Percentiles rank a stretch among this genome's conserved stretches.
Evolutionary conservation across 495 filamentous ascomycete genomes (phyloP).

Genomic region (Penicillium alfredii): DNA sequence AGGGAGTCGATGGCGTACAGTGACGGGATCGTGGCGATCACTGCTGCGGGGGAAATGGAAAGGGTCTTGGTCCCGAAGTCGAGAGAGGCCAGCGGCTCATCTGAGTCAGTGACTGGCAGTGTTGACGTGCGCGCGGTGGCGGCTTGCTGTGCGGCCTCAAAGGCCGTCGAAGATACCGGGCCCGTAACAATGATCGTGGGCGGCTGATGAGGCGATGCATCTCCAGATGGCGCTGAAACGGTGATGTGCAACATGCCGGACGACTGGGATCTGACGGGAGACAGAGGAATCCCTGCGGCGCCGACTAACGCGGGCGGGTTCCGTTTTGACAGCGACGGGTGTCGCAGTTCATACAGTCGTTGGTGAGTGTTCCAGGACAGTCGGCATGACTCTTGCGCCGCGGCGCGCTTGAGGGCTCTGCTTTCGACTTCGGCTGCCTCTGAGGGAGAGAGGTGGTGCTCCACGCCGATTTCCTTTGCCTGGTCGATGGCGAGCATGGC

Average conservation of each 20-base stretch:
- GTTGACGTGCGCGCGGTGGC: constrained; percentile 40
- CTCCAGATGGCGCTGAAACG: constrained; percentile 31
- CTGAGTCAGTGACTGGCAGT: constrained; percentile 34
- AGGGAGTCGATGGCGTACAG: constrained; percentile 73
- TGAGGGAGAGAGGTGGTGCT: constrained; percentile 35
- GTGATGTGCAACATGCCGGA: constrained; percentile 36
- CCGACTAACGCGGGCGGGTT: constrained; percentile 46
- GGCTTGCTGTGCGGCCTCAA: constrained; percentile 34
- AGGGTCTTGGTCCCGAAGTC: constrained; percentile 45
- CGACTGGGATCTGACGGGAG: constrained; percentile 43
- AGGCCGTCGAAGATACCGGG: constrained; percentile 28
- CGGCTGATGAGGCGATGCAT: constrained; percentile 22
- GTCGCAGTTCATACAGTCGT: constrained; percentile 62
- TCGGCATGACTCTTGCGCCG: constrained; percentile 64
- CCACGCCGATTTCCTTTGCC: constrained; percentile 40
- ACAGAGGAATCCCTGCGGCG: constrained; percentile 54
- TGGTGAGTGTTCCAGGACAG: constrained; percentile 63
- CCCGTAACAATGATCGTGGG: constrained; percentile 40
- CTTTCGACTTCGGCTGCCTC: constrained; percentile 47
- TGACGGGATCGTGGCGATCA: constrained; percentile 42
- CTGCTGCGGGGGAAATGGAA: constrained; percentile 40
- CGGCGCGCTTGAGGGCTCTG: constrained; percentile 55
- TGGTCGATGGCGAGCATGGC: constrained; percentile 64
- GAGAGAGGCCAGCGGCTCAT: constrained; percentile 44
- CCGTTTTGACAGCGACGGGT: constrained; percentile 58